Percentiles rank a stretch among this genome's conserved stretches.
Evolutionary conservation across 176 grass and related monocot species (phyloP).

Genomic region (Rhipidocladum racemiflorum): DNA sequence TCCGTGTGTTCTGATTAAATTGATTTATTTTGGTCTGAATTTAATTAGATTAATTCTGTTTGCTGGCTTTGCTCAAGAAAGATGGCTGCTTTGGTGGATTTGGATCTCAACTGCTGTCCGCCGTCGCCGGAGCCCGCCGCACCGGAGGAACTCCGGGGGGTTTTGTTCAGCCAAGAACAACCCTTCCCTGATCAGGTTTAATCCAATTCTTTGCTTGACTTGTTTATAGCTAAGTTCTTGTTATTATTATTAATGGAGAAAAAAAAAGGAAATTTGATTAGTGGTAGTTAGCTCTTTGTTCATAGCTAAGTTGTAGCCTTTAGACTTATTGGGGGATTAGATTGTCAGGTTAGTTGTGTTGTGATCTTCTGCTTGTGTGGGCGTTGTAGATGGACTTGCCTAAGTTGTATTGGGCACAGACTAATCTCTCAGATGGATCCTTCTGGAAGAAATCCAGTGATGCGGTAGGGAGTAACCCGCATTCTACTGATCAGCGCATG

Average conservation of each 20-base stretch:
- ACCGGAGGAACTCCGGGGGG: neutral
- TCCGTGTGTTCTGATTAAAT: neutral
- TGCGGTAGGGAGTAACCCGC: neutral
- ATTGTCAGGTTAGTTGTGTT: neutral
- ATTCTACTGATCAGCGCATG: neutral
- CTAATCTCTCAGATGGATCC: slow-evolving; percentile 27
- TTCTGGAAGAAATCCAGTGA: slow-evolving; percentile 26
- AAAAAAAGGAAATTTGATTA: neutral
- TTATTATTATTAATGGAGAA: neutral
- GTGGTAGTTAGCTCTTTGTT: neutral
- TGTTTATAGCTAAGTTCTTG: neutral
- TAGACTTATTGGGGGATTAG: neutral
- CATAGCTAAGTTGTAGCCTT: neutral
- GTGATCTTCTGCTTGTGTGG: neutral
- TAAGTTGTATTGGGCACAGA: slow-evolving; percentile 45
- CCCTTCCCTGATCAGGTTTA: slow-evolving; percentile 15
- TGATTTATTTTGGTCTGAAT: neutral
- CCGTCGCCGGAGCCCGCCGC: slow-evolving; percentile 18
- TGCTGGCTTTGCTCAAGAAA: neutral
- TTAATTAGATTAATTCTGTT: neutral
- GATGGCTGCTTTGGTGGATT: slow-evolving; percentile 32
- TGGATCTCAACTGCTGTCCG: slow-evolving; percentile 31
- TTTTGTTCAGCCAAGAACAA: slow-evolving; percentile 4
- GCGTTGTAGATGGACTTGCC: slow-evolving; percentile 43
- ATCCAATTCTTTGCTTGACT: neutral